Percentiles rank a stretch among this genome's conserved stretches.
Conservation (phyloP, 129 eudicot species). For the Chrysanthemum seticuspe region DNA sequence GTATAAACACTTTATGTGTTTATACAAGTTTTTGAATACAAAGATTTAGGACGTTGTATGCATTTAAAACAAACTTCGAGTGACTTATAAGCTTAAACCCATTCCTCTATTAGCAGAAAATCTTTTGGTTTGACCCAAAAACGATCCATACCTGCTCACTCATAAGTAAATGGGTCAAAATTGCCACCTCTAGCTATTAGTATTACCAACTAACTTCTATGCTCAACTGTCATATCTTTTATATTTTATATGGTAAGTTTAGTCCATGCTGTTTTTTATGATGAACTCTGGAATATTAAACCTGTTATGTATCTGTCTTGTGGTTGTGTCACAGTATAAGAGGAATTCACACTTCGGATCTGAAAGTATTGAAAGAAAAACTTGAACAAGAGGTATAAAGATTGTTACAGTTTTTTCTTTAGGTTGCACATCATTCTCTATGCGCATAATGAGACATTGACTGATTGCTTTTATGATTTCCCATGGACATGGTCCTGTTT, state of each 20-base stretch:
- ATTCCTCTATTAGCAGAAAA: too few relatives aligned
- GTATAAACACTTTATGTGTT: too few relatives aligned
- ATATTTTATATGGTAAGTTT: conserved; percentile 6
- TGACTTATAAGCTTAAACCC: too few relatives aligned
- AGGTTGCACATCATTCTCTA: not conserved
- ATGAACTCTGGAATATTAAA: conserved; percentile 2
- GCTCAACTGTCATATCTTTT: not conserved
- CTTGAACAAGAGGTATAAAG: conserved; percentile 80
- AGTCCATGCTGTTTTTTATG: not conserved
- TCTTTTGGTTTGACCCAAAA: too few relatives aligned
- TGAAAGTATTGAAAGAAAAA: conserved; percentile 67
- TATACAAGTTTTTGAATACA: too few relatives aligned
- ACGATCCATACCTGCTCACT: too few relatives aligned
- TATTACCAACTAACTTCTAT: not conserved
- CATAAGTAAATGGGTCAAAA: too few relatives aligned
- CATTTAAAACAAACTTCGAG: not conserved
- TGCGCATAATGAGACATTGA: not conserved
- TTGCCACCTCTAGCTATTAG: too few relatives aligned
- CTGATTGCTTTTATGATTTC: not conserved
- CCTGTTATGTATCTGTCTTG: conserved; percentile 15
- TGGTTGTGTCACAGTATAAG: conserved; percentile 52
- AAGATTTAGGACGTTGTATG: not conserved
- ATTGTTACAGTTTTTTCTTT: conserved; percentile 1
- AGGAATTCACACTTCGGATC: conserved; percentile 73
- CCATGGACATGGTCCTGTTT: not conserved